Evolutionary conservation across 805 yeast genomes (phyloP).

Genomic region (Metschnikowia amazonensis): DNA sequence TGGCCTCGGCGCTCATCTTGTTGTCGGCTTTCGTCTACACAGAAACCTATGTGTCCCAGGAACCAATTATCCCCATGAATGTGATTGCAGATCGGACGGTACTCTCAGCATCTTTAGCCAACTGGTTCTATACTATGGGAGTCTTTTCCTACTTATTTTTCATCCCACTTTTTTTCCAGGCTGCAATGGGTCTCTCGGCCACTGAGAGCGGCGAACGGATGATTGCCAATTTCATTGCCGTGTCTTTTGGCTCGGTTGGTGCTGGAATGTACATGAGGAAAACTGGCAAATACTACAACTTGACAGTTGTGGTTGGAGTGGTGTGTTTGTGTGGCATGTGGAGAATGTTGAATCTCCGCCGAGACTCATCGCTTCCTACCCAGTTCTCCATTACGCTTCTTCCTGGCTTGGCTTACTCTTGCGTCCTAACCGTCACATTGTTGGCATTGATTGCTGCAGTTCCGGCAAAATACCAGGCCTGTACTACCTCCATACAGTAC

Average conservation of each 20-base stretch:
- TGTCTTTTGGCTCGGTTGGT: constrained; percentile 61
- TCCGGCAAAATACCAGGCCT: constrained; percentile 66
- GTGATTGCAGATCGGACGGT: constrained; percentile 58
- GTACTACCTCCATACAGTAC: constrained; percentile 85
- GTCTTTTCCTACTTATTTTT: constrained; percentile 61
- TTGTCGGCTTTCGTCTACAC: constrained; percentile 44
- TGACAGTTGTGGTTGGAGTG: constrained; percentile 42
- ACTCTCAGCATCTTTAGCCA: constrained; percentile 59
- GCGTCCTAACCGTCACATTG: constrained; percentile 65
- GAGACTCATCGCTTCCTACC: constrained; percentile 26
- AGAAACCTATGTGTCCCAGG: constrained; percentile 49
- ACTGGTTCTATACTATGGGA: constrained; percentile 69
- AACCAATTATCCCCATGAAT: constrained; percentile 67
- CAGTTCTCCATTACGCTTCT: constrained; percentile 47
- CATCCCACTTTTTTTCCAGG: constrained; percentile 62
- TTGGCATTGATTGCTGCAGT: constrained; percentile 76
- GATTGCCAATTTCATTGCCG: constrained; percentile 66
- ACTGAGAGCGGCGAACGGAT: constrained; percentile 56
- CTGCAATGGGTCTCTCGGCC: constrained; percentile 51
- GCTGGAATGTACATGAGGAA: constrained; percentile 64
- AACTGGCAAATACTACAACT: constrained; percentile 60
- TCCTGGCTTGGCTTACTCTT: constrained; percentile 65
- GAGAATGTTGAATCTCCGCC: constrained; percentile 29
- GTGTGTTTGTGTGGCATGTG: constrained; percentile 46
- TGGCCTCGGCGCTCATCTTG: constrained; percentile 32